Conservation (phyloP, 305 asterid species). For the Withania somnifera region DNA sequence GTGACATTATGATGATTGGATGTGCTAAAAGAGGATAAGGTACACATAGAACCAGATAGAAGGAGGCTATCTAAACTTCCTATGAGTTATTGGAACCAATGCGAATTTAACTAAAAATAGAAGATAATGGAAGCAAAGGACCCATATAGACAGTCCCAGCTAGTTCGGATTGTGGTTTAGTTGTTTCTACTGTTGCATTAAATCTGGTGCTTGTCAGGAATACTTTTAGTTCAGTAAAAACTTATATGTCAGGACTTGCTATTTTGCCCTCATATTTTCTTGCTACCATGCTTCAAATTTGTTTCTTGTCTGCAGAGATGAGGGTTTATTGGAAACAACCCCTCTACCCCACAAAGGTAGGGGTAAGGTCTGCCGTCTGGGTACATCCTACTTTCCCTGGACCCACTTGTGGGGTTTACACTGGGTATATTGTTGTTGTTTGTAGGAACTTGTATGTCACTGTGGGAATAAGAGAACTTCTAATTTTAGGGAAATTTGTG, state of each 20-base stretch:
- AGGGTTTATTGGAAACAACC: not conserved
- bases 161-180: not conserved
- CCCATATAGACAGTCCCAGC: not conserved
- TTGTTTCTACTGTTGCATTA: not conserved
- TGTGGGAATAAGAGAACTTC: not conserved
- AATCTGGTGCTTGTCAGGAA: not conserved
- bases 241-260: not conserved
- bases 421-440: not conserved
- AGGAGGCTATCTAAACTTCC: not conserved
- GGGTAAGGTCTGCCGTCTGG: not conserved
- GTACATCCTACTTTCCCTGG: not conserved
- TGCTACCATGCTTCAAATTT: not conserved
- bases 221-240: not conserved
- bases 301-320: not conserved
- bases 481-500: not conserved
- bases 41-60: not conserved
- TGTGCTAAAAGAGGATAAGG: not conserved
- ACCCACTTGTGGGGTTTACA: not conserved
- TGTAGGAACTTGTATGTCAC: not conserved
- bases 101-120: not conserved
- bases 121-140: not conserved
- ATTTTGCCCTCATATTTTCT: not conserved
- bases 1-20: not conserved
- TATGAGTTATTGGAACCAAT: not conserved
- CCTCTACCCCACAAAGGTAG: not conserved